These are phyloP conservation scores for Neonothopanus nambi DNA, from an alignment of 1,284 basidiomycete genomes.

Conservation along the genomic window DNA sequence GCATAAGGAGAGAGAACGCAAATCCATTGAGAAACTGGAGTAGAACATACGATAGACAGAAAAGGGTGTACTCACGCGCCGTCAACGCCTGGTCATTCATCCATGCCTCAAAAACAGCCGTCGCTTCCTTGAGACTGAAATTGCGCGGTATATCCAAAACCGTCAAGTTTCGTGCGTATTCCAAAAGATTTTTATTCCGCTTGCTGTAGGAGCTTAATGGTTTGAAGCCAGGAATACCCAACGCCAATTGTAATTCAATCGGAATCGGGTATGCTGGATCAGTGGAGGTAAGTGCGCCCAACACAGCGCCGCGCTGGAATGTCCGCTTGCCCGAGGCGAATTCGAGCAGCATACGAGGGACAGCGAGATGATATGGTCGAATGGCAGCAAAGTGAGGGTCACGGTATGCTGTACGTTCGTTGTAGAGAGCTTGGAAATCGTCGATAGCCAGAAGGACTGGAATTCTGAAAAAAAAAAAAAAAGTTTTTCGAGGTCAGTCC, in stretches of 20 bases:
- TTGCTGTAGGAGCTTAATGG: conserved; percentile 51
- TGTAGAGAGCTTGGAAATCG: conserved; percentile 22
- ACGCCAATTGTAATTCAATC: conserved; percentile 59
- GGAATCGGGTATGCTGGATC: conserved; percentile 55
- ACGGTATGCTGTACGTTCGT: conserved; percentile 67
- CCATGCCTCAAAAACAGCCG: conserved; percentile 72
- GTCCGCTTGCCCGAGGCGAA: conserved; percentile 67
- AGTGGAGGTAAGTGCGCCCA: conserved; percentile 64
- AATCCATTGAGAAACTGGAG: background rate
- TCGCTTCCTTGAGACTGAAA: conserved; percentile 63
- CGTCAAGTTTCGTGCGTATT: conserved; percentile 49
- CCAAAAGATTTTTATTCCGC: conserved; percentile 13
- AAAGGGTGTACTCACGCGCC: conserved; percentile 38
- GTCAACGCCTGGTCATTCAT: conserved; percentile 53
- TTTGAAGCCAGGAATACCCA: conserved; percentile 43
- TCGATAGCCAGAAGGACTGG: conserved; percentile 22
- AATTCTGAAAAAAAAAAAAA: conserved; percentile 21
- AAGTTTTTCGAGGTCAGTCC: background rate
- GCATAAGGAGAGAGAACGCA: conserved; percentile 11
- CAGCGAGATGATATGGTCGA: conserved; percentile 78
- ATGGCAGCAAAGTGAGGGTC: conserved; percentile 77
- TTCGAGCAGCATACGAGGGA: conserved; percentile 79
- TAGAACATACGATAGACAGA: background rate
- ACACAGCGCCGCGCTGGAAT: conserved; percentile 71
- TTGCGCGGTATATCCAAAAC: conserved; percentile 57